Evolutionary conservation across 331 rosid species (phyloP), one percentile per base, ranked within the genome.

Genomic region (Quercus phellos): DNA sequence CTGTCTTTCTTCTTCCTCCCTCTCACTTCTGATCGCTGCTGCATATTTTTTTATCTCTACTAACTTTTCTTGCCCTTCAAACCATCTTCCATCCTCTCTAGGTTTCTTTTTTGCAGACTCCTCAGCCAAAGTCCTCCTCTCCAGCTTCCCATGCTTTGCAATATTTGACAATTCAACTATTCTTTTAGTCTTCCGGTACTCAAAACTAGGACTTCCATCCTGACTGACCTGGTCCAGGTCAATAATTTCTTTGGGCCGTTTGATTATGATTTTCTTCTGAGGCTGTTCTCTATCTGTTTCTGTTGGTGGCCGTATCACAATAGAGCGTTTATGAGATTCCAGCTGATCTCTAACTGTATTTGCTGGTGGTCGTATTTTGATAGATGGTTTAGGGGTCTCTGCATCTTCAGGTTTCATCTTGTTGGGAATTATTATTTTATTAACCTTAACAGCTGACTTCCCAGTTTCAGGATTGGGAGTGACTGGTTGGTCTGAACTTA

Each of bases 1-100:
- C 81, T 80, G 83, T 46, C 87, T 86, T 82, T 94, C 99, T 77
- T 94, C 99, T 77, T 94, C 98, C 78, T 92, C 97, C 84, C 89
- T 86, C 84, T 94, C 99, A 78, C 88, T 90, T 85, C 94, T 88
- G 78, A 94, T 86, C 77, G 80, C 83, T 75, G 86, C 93, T 88
- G 90, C 97, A 76, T 77, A 92, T 88, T 81, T 85, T 84, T 60
- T 90, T 59, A 92, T 67, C 85, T 89, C 95, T 0, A 74, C 92
- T 68, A 90, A 68, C 78, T 82, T 89, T 72, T 92, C 95, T 77
- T 85, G 94, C 86, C 91, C 96, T 70, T 87, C 97, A 86, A 88
- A 78, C 91, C 90, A 81, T 82, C 91, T 90, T 81, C 86, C 87
- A 55, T 88, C 94, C 81, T 84, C 92, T 75, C 78, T 89, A 67